Percentiles rank a stretch among this genome's conserved stretches.
Conservation (phyloP, 2,329 filamentous ascomycete genomes). For the Fusarium armeniacum region DNA sequence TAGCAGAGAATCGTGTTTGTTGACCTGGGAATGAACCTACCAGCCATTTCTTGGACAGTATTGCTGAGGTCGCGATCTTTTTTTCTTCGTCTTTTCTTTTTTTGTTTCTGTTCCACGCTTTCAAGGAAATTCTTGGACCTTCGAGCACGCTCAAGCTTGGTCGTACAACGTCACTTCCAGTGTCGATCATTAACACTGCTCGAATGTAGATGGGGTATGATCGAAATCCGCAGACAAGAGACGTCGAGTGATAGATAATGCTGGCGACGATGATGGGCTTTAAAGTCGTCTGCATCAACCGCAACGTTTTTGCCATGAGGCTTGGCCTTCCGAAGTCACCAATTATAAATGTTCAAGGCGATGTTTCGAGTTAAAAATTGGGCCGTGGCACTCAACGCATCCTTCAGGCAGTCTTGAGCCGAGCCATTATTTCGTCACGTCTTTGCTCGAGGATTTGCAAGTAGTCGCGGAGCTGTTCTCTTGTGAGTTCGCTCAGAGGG, state of each 20-base stretch:
- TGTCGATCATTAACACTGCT: constrained; percentile 46
- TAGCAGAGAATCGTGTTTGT: too few species aligned
- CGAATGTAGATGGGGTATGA: constrained; percentile 46
- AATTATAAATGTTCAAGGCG: too few species aligned
- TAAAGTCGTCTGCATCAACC: constrained; percentile 52
- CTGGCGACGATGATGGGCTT: constrained; percentile 67
- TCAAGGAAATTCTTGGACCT: constrained; percentile 4
- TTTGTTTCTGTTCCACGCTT: too few species aligned
- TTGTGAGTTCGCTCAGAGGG: background rate
- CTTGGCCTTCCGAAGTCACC: too few species aligned
- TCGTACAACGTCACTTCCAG: constrained; percentile 34
- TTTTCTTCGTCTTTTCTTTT: too few species aligned
- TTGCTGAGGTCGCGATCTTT: too few species aligned
- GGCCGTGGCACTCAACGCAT: too few species aligned
- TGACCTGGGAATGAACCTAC: too few species aligned
- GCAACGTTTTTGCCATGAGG: too few species aligned
- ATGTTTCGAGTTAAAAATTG: too few species aligned
- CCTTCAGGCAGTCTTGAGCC: background rate
- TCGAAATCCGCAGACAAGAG: constrained; percentile 53
- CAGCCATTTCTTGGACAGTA: too few species aligned
- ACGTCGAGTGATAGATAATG: constrained; percentile 66
- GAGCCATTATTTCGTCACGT: background rate
- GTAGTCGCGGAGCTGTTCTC: background rate
- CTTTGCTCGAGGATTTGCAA: background rate
- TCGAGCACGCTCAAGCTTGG: constrained; percentile 39